A percentile compares a stretch with the other conserved stretches of the same genome.
phyloP scores from a whole-genome alignment of 2,329 filamentous ascomycete genomes.

The Penicillium sp. region DNA sequence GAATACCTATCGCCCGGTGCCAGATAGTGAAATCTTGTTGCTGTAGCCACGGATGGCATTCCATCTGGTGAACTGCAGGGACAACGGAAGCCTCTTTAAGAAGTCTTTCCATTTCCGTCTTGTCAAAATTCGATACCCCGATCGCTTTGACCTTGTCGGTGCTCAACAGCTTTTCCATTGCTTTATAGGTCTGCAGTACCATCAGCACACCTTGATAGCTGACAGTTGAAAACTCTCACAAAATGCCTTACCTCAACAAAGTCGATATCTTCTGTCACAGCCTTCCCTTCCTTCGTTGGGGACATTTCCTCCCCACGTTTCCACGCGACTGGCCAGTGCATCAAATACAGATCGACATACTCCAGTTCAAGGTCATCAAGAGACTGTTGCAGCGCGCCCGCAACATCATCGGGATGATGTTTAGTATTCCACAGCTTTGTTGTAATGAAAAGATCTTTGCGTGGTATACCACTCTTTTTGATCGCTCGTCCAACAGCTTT shows the following conservation, averaged over 20 bases:
- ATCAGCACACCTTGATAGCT: no score
- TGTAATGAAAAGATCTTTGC: constrained; percentile 68
- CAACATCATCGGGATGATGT: constrained; percentile 65
- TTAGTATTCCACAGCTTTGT: constrained; percentile 71
- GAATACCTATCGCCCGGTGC: constrained; percentile 56
- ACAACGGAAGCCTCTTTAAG: constrained; percentile 50
- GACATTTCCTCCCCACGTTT: constrained; percentile 53
- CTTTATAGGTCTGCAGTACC: no score
- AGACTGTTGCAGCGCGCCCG: constrained; percentile 63
- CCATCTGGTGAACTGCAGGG: constrained; percentile 56
- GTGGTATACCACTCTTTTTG: constrained; percentile 65
- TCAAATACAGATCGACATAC: constrained; percentile 72
- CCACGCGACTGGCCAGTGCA: constrained; percentile 67
- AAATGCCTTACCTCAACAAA: no score
- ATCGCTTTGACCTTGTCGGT: constrained; percentile 32
- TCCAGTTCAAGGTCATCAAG: constrained; percentile 66
- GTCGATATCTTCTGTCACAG: no score
- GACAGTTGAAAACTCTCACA: no score
- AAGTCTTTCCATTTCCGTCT: constrained; percentile 53
- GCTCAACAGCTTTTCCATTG: constrained; percentile 50
- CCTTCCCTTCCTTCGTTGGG: no score
- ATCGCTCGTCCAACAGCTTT: constrained; percentile 68
- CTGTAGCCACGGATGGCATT: constrained; percentile 59
- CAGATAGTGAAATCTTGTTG: constrained; percentile 55
- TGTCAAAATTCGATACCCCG: constrained; percentile 4